These are phyloP conservation scores for Phytophthora aleatoria DNA, from an alignment of 352 stramenopile genomes.

Conservation along the genomic window DNA sequence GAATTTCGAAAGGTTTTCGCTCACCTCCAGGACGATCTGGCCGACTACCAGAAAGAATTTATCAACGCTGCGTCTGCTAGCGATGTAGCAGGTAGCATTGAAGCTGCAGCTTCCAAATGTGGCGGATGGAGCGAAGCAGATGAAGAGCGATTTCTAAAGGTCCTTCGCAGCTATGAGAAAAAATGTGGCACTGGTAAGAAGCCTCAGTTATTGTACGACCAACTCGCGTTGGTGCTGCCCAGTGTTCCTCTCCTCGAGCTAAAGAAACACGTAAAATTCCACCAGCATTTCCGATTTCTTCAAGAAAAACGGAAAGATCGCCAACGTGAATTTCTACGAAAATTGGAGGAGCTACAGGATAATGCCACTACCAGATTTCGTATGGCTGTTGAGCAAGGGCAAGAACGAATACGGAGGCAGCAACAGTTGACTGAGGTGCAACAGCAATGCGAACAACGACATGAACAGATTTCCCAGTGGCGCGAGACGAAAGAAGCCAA, in stretches of 20 bases:
- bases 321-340: slow-evolving; percentile 47
- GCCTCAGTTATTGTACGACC: slow-evolving; percentile 63
- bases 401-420: slow-evolving; percentile 32
- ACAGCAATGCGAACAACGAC: slow-evolving; percentile 45
- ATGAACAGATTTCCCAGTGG: slow-evolving; percentile 56
- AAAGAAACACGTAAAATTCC: slow-evolving; percentile 62
- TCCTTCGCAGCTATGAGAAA: slow-evolving; percentile 54
- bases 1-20: slow-evolving; percentile 37
- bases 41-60: slow-evolving; percentile 48
- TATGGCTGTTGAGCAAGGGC: slow-evolving; percentile 25
- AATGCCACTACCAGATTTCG: slow-evolving; percentile 40
- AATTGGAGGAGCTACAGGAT: slow-evolving; percentile 33
- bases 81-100: slow-evolving; percentile 39
- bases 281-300: slow-evolving; percentile 61
- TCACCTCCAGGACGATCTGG: slow-evolving; percentile 37
- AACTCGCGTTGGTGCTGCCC: slow-evolving; percentile 53
- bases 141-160: slow-evolving; percentile 65
- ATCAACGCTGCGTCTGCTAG: slow-evolving; percentile 29
- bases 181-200: slow-evolving; percentile 43
- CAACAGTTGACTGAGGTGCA: slow-evolving; percentile 47
- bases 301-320: slow-evolving; percentile 61
- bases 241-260: slow-evolving; percentile 41
- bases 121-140: slow-evolving; percentile 55
- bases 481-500: slow-evolving; percentile 56
- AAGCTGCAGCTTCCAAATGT: slow-evolving; percentile 41